Evolutionary conservation across 768 basidiomycete genomes (phyloP).

Genomic region (Pulveroboletus sp.): DNA sequence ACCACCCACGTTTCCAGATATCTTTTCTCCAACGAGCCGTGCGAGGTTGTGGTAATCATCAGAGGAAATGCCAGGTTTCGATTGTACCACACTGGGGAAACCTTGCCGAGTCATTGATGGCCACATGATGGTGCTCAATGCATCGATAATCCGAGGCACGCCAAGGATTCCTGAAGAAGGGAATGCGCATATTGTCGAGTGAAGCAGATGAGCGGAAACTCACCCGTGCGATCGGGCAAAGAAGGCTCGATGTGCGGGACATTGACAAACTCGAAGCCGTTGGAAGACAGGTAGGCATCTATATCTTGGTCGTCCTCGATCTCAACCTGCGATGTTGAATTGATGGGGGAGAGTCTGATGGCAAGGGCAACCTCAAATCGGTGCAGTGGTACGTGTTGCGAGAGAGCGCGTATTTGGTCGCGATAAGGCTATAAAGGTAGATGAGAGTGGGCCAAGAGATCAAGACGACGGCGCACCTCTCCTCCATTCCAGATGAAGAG

Average conservation of each 20-base stretch:
- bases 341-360: conserved; percentile 45
- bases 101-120: conserved; percentile 56
- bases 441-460: conserved; percentile 1
- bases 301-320: conserved; percentile 51
- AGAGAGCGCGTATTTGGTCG: conserved; percentile 51
- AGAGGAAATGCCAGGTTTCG: conserved; percentile 6
- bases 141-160: conserved; percentile 70
- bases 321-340: conserved; percentile 19
- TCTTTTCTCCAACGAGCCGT: conserved; percentile 17
- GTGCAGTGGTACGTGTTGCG: conserved; percentile 44
- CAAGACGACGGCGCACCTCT: conserved; percentile 46
- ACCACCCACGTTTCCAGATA: conserved; percentile 28
- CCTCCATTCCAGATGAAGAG: conserved; percentile 69
- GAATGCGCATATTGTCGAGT: not conserved
- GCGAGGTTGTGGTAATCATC: conserved; percentile 22
- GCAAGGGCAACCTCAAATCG: conserved; percentile 75
- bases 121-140: conserved; percentile 88
- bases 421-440: conserved; percentile 48
- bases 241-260: conserved; percentile 9
- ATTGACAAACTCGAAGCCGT: conserved; percentile 79
- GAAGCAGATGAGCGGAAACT: not conserved
- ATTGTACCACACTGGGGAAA: not conserved
- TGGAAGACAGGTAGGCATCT: conserved; percentile 63
- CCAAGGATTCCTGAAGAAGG: conserved; percentile 43
- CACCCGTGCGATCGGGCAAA: conserved; percentile 17